Conservation (phyloP, 192 early-diverging fungal species). For the Pilaira anomala region DNA sequence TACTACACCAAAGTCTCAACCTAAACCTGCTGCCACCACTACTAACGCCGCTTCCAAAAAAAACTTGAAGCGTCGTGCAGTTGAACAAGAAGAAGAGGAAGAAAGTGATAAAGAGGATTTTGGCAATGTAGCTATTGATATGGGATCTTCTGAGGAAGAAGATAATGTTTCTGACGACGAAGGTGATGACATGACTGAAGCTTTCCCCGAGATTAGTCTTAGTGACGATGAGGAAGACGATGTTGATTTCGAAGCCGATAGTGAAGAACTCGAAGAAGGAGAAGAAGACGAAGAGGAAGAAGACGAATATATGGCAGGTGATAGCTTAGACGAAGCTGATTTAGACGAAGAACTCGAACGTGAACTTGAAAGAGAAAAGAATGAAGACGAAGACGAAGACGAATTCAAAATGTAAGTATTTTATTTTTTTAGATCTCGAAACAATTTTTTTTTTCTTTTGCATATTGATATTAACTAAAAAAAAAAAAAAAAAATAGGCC, state of each 20-base stretch:
- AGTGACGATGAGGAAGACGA: slow-evolving; percentile 40
- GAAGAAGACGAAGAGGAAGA: slow-evolving; percentile 14
- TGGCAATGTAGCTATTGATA: slow-evolving; percentile 47
- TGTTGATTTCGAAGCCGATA: slow-evolving; percentile 42
- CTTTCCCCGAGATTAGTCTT: slow-evolving; percentile 28
- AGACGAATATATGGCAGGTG: slow-evolving; percentile 25
- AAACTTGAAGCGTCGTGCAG: background rate
- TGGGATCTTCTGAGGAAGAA: slow-evolving; percentile 51
- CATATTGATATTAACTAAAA: no score
- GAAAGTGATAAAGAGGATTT: slow-evolving; percentile 47
- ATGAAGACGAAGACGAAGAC: slow-evolving; percentile 27
- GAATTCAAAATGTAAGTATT: slow-evolving; percentile 15
- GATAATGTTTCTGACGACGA: slow-evolving; percentile 35
- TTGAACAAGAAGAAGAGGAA: slow-evolving; percentile 12
- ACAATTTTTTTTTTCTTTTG: slow-evolving; percentile 36
- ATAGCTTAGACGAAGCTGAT: slow-evolving; percentile 46
- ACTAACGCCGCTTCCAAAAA: slow-evolving; percentile 1
- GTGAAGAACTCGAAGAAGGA: slow-evolving; percentile 25
- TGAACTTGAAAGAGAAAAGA: slow-evolving; percentile 21
- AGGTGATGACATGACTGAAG: slow-evolving; percentile 41
- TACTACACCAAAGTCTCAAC: background rate
- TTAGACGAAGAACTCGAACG: slow-evolving; percentile 44
- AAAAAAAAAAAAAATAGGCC: no score
- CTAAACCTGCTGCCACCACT: background rate
- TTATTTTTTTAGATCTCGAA: background rate